A percentile compares a stretch with the other conserved stretches of the same genome.
These are phyloP conservation scores for Kwoniella newhampshirensis DNA, from an alignment of 768 basidiomycete species.

Conservation along the genomic window DNA sequence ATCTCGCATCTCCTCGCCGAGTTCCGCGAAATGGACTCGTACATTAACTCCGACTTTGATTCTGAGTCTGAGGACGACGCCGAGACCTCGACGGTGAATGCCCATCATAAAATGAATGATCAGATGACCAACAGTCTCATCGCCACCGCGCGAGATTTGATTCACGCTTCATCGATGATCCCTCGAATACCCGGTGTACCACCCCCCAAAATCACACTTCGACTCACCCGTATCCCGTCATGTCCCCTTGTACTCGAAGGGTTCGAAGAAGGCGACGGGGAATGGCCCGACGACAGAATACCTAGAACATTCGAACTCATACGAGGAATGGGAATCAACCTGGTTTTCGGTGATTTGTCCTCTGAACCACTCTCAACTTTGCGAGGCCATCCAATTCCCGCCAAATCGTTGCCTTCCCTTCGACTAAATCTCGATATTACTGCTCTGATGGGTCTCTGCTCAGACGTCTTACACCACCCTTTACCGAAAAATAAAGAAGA, in stretches of 20 bases:
- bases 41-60: constrained; percentile 63
- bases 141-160: constrained; percentile 65
- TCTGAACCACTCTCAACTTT: constrained; percentile 8
- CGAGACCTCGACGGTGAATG: neutral
- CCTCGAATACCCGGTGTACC: constrained; percentile 56
- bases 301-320: constrained; percentile 62
- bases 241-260: constrained; percentile 20
- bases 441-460: constrained; percentile 75
- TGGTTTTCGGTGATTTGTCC: constrained; percentile 61
- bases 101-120: neutral
- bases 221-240: constrained; percentile 67
- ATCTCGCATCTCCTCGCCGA: constrained; percentile 73
- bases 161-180: constrained; percentile 66
- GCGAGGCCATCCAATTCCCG: constrained; percentile 2
- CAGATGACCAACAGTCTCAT: constrained; percentile 70
- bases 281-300: constrained; percentile 59
- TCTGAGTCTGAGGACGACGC: constrained; percentile 41
- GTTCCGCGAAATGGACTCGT: constrained; percentile 80
- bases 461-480: constrained; percentile 73
- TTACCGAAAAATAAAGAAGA: constrained; percentile 64
- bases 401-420: constrained; percentile 58
- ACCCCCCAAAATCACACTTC: constrained; percentile 57
- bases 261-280: neutral
- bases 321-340: constrained; percentile 64
- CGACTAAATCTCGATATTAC: constrained; percentile 80